phyloP scores from a whole-genome alignment of 2,329 filamentous ascomycete species.

The Talaromyces amestolkiae region DNA sequence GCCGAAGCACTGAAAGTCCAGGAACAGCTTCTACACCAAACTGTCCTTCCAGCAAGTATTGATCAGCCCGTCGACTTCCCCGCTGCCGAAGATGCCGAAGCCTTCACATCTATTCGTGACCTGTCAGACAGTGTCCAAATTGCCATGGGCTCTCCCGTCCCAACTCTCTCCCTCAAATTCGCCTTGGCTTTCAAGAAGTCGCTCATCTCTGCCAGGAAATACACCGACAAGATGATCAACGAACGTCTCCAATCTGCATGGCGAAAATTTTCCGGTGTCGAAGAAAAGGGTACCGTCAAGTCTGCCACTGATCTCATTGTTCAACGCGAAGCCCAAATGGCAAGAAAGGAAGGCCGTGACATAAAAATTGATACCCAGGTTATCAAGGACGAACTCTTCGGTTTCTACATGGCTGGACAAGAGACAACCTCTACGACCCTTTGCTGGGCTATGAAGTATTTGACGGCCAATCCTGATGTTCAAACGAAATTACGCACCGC shows the following conservation, averaged over 20 bases:
- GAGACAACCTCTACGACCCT: slow-evolving; percentile 47
- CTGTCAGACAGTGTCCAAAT: background rate
- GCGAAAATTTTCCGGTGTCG: background rate
- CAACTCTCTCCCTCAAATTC: background rate
- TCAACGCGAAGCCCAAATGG: slow-evolving; percentile 23
- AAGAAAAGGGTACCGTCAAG: background rate
- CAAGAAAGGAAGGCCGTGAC: slow-evolving; percentile 1
- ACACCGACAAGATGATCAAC: background rate
- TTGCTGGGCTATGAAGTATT: slow-evolving; percentile 42
- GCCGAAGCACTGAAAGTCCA: background rate
- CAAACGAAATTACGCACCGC: slow-evolving; percentile 37
- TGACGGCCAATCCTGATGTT: slow-evolving; percentile 33
- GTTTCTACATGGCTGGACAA: slow-evolving; percentile 44
- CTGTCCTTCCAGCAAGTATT: background rate
- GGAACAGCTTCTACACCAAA: background rate
- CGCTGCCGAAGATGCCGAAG: background rate
- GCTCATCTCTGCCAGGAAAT: background rate
- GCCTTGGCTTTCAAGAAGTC: background rate
- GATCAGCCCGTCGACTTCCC: background rate
- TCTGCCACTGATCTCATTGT: slow-evolving; percentile 36
- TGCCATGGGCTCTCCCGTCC: background rate
- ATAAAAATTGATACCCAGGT: background rate
- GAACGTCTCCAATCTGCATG: background rate
- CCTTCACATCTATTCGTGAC: background rate
- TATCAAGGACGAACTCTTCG: slow-evolving; percentile 28